Evolutionary conservation across 1,139 yeast species (phyloP), one percentile per base, ranked within the genome.

Genomic region (Zygoascus sp.): DNA sequence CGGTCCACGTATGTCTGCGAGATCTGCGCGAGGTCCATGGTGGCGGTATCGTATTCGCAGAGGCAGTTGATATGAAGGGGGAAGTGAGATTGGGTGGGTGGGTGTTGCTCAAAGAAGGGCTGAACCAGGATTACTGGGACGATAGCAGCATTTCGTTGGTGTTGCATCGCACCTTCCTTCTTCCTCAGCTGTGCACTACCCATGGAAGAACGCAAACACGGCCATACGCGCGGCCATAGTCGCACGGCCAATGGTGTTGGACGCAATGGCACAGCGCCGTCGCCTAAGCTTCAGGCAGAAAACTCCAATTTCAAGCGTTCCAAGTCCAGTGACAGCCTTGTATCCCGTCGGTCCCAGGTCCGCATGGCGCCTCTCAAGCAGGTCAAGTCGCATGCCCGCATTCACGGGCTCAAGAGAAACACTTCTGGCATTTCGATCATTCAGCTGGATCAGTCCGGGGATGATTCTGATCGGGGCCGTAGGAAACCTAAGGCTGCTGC

Each of bases 11-110:
- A 80, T 32, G 65, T 64, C 50, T 76, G 76, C 0, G 81, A 72
- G 0, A 77, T 75, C 44, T 71, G 65, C 51, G 76, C 69, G 32
- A 81, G 65, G 57, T 81, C 75, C 83, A 80, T 80, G 19, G 25
- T 46, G 23, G 9, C n/a, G 4, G 3, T 3, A 25, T n/a, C 28
- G 28, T 25, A 4, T 6, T 22, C 9, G 6, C 9, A 22, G n/a
- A n/a, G n/a, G n/a, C n/a, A n/a, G n/a, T n/a, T n/a, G n/a, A n/a
- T n/a, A n/a, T n/a, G n/a, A n/a, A n/a, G n/a, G n/a, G n/a, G n/a
- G n/a, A n/a, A n/a, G n/a, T n/a, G n/a, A n/a, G n/a, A n/a, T n/a
- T n/a, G n/a, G n/a, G n/a, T n/a, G n/a, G n/a, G n/a, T n/a, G n/a
- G n/a, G n/a, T n/a, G n/a, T n/a, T n/a, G n/a, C n/a, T n/a, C n/a